Conservation (phyloP, 345 rosid genomes). For the Gossypium ekmanianum region DNA sequence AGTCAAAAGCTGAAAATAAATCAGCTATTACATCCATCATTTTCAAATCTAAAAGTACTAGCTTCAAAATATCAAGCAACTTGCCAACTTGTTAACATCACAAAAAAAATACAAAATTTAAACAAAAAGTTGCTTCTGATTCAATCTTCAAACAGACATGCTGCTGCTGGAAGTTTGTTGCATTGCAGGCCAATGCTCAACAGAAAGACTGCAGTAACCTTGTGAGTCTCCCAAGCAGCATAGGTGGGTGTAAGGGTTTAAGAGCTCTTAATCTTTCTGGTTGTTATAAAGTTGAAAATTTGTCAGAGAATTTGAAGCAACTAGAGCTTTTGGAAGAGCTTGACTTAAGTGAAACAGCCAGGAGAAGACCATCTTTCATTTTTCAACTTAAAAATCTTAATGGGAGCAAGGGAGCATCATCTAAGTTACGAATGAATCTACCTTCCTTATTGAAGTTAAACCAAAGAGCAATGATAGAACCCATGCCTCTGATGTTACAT, state of each 20-base stretch:
- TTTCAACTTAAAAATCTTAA: slow-evolving; percentile 17
- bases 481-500: slow-evolving; percentile 8
- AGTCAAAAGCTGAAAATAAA: too few species aligned
- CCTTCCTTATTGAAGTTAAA: not conserved
- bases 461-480: not conserved
- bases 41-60: too few species aligned
- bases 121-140: too few species aligned
- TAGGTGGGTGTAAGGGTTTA: slow-evolving; percentile 14
- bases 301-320: not conserved
- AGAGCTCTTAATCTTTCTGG: not conserved
- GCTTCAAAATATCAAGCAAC: too few species aligned
- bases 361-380: slow-evolving; percentile 10
- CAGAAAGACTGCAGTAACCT: too few species aligned
- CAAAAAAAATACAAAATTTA: too few species aligned
- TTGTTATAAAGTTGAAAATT: not conserved
- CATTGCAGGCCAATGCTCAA: too few species aligned
- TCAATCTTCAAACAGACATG: too few species aligned
- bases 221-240: too few species aligned
- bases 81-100: too few species aligned
- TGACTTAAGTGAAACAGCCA: slow-evolving; percentile 21
- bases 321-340: not conserved
- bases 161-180: too few species aligned
- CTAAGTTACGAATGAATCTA: not conserved
- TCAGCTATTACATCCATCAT: too few species aligned
- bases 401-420: not conserved